Base-by-base conservation (phyloP, 2,329 filamentous ascomycete species). In the Alternaria viburni region DNA sequence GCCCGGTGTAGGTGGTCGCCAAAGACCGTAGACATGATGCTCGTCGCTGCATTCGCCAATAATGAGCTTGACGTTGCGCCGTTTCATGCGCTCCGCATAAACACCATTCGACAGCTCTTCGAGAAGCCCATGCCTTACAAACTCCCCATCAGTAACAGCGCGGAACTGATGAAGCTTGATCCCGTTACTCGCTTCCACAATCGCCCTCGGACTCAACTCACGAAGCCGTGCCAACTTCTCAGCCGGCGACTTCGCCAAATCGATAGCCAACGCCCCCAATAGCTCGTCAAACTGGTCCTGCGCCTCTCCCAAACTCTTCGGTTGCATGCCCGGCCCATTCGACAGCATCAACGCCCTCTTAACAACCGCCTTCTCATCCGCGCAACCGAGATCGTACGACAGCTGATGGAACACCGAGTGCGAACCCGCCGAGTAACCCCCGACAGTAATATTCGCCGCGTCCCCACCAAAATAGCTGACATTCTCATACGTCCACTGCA, bases 381-480 rank as follows among this genome's bases (percentile, higher is more conserved):
- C 81, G 17, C 84, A 80, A 56, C 81, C 82, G 9, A 88, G 79
- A 68, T 89, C 87, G 66, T 88, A 85, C 10, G 85, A 82, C 3
- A 88, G 74, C 73, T 88, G 87, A 58, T 88, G 83, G 69, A 88
- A 88, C 3, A 83, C 81, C 3, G 84, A 86, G 69, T 88, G 85
- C 3, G 85, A 81, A 2, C 86, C 86, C 1, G 87, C 87, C 5
- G 85, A 87, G 67, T 88, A 88, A 3, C 86, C 86, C 2, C 77
- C 83, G 19, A 88, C 78, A 0, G 86, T 87, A 57, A 88, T 85
- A 57, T 86, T 85, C 3, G 74, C 72, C 0, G 79, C 70, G 69
- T 87, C 79, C 4, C 86, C 86, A 1, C 84, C 83, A 62, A 87
- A 87, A n/a, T 82, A 80, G 32, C 69, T 75, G 56, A 86, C 82